Conservation (phyloP, 192 early-diverging fungal genomes). For the Coemansia erecta region DNA sequence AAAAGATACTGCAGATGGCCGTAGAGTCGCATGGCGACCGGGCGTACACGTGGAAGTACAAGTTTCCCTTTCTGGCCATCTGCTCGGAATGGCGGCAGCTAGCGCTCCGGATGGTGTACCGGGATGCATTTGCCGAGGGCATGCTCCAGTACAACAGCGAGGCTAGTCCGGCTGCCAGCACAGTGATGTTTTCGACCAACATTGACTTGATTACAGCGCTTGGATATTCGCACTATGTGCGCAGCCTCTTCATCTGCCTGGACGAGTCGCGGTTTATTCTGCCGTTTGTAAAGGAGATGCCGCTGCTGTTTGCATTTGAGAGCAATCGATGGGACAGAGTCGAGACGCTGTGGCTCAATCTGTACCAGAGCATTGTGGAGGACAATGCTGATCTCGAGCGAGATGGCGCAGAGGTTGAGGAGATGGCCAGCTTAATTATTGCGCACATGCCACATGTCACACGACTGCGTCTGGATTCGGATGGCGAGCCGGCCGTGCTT, state of each 20-base stretch:
- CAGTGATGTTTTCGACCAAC: not conserved
- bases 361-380: not conserved
- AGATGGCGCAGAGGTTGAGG: not conserved
- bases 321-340: not conserved
- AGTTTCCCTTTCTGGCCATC: not conserved
- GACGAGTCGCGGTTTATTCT: not conserved
- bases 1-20: not conserved
- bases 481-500: not conserved
- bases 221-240: not conserved
- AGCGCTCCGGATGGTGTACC: not conserved
- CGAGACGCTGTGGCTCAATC: not conserved
- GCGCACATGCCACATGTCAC: not conserved
- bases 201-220: constrained; percentile 8
- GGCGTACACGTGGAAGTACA: not conserved
- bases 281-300: constrained; percentile 1
- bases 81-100: not conserved
- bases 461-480: not conserved
- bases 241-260: not conserved
- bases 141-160: not conserved
- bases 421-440: not conserved
- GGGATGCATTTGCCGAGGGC: not conserved
- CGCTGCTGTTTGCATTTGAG: not conserved
- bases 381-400: not conserved
- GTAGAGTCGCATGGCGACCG: not conserved
- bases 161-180: not conserved